Conservation (phyloP, 306 rosid genomes). For the Nissolia schottii region DNA sequence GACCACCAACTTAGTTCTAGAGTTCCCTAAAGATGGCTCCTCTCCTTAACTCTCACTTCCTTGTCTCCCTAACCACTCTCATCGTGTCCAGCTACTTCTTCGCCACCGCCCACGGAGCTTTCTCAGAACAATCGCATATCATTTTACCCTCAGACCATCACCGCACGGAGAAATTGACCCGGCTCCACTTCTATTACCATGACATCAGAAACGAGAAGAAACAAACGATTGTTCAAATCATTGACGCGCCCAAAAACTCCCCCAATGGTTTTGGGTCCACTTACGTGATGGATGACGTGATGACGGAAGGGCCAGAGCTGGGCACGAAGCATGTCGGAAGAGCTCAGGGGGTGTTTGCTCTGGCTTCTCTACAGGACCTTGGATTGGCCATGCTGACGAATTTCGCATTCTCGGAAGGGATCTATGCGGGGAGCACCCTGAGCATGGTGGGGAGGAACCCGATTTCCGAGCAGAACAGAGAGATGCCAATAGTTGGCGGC, state of each 20-base stretch:
- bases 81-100: too few relatives aligned
- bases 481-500: conserved; percentile 42
- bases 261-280: conserved; percentile 21
- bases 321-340: conserved; percentile 35
- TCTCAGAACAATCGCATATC: background rate
- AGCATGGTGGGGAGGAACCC: conserved; percentile 40
- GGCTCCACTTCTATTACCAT: conserved; percentile 45
- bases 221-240: too few relatives aligned
- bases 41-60: background rate
- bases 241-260: background rate
- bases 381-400: conserved; percentile 36
- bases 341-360: conserved; percentile 39
- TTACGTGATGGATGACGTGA: conserved; percentile 21
- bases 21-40: background rate
- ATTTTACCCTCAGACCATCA: background rate
- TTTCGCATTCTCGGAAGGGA: conserved; percentile 27
- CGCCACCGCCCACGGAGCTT: background rate
- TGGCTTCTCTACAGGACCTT: conserved; percentile 36
- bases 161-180: background rate
- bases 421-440: conserved; percentile 30
- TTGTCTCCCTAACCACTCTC: too few relatives aligned
- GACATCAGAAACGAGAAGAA: conserved; percentile 33
- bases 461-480: conserved; percentile 13
- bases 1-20: too few relatives aligned
- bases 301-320: conserved; percentile 23